Conservation (phyloP, 2,329 filamentous ascomycete species). For the Trichoderma aggressivum region DNA sequence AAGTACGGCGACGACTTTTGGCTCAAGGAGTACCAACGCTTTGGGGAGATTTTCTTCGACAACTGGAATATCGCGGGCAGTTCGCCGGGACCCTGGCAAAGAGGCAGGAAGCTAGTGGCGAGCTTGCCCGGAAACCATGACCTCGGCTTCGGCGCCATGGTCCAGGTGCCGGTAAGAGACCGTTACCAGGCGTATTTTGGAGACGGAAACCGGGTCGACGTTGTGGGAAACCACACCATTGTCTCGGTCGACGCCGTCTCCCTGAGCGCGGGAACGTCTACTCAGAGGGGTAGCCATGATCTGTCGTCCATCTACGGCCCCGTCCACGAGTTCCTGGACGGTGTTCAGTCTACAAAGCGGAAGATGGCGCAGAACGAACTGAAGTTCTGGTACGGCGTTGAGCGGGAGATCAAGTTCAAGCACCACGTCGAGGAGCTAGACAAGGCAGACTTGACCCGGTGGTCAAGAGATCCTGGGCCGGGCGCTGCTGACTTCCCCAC, state of each 20-base stretch:
- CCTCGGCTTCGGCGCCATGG: slow-evolving; percentile 80
- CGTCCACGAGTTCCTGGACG: slow-evolving; percentile 70
- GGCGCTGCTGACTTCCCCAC: slow-evolving; percentile 69
- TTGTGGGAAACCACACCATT: slow-evolving; percentile 92
- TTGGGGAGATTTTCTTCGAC: slow-evolving; percentile 78
- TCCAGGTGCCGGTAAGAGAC: slow-evolving; percentile 75
- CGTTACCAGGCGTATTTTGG: slow-evolving; percentile 88
- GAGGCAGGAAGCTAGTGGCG: slow-evolving; percentile 73
- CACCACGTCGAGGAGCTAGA: slow-evolving; percentile 59
- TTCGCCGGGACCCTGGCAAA: slow-evolving; percentile 54
- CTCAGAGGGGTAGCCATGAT: slow-evolving; percentile 49
- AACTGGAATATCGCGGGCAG: slow-evolving; percentile 60
- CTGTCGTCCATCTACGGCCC: slow-evolving; percentile 68
- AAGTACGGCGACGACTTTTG: slow-evolving; percentile 80
- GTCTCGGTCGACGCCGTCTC: slow-evolving; percentile 89
- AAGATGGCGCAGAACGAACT: slow-evolving; percentile 69
- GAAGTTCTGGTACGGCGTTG: slow-evolving; percentile 58
- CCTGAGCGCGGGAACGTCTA: slow-evolving; percentile 66
- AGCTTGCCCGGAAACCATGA: slow-evolving; percentile 95
- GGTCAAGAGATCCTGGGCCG: slow-evolving; percentile 39
- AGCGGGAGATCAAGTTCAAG: slow-evolving; percentile 51
- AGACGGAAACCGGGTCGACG: slow-evolving; percentile 82
- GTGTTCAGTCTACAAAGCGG: slow-evolving; percentile 61
- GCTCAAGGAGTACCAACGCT: slow-evolving; percentile 81
- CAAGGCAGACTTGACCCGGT: slow-evolving; percentile 37